These are phyloP conservation scores for Moesziomyces parantarcticus DNA, from an alignment of 1,284 basidiomycete species.

Conservation along the genomic window DNA sequence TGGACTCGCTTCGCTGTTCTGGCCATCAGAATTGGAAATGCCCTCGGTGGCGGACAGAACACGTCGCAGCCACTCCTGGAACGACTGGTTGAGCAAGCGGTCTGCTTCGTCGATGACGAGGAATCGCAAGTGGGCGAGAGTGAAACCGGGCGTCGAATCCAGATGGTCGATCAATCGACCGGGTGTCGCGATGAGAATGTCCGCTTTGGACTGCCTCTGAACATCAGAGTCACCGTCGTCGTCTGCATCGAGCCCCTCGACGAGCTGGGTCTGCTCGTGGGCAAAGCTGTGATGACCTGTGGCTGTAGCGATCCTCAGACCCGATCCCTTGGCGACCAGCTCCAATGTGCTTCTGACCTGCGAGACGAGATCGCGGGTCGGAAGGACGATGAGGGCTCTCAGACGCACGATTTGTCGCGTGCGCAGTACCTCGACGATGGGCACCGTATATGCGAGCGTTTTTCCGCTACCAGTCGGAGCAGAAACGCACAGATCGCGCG, in stretches of 20 bases:
- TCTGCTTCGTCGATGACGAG: constrained; percentile 98
- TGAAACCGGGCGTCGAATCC: constrained; percentile 83
- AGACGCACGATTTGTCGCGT: constrained; percentile 71
- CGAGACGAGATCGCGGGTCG: constrained; percentile 91
- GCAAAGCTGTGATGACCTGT: constrained; percentile 66
- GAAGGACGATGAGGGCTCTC: constrained; percentile 90
- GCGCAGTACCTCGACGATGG: constrained; percentile 78
- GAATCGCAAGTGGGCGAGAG: constrained; percentile 91
- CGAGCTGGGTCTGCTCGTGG: constrained; percentile 61
- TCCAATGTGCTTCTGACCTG: constrained; percentile 95
- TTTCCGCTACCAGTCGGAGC: constrained; percentile 98
- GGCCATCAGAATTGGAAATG: background rate
- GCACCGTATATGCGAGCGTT: constrained; percentile 91
- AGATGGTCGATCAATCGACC: constrained; percentile 95
- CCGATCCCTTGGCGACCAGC: constrained; percentile 77
- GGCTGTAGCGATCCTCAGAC: constrained; percentile 76
- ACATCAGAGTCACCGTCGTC: constrained; percentile 13
- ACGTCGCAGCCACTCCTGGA: constrained; percentile 83
- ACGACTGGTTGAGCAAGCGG: constrained; percentile 89
- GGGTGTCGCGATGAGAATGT: constrained; percentile 94
- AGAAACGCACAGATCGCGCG: constrained; percentile 90
- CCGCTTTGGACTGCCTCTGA: constrained; percentile 72
- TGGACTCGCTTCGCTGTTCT: background rate
- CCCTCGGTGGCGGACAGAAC: constrained; percentile 49
- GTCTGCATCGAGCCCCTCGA: constrained; percentile 8